These are phyloP conservation scores for Conticribra weissflogii DNA, from an alignment of 108 stramenopile species.

Conservation along the genomic window DNA sequence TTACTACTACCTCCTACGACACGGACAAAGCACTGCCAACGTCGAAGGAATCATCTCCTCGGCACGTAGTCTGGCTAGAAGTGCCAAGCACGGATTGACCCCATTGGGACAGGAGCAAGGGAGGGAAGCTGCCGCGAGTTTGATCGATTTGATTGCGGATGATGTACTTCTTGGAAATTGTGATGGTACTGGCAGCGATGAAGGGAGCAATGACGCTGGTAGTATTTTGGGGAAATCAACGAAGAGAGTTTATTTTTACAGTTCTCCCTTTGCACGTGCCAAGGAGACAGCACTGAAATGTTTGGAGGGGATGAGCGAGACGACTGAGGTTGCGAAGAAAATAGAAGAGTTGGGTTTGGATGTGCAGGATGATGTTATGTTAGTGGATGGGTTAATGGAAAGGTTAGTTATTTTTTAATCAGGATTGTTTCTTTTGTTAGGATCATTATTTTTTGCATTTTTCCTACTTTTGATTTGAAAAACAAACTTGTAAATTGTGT, in stretches of 20 bases:
- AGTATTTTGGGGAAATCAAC: conserved; percentile 32
- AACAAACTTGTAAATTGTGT: not conserved
- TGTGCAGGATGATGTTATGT: conserved; percentile 46
- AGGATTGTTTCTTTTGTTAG: too few species aligned
- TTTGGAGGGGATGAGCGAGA: conserved; percentile 38
- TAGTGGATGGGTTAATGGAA: conserved; percentile 80
- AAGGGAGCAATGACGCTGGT: too few species aligned
- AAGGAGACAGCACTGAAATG: conserved; percentile 76
- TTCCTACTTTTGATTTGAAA: not conserved
- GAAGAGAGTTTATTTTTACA: conserved; percentile 61
- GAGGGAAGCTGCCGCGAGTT: conserved; percentile 49
- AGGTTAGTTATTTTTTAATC: conserved; percentile 22
- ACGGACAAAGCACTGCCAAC: conserved; percentile 82
- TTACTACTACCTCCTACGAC: conserved; percentile 75
- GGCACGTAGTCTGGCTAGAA: conserved; percentile 69
- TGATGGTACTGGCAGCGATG: too few species aligned
- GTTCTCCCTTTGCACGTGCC: conserved; percentile 85
- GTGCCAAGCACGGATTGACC: conserved; percentile 73
- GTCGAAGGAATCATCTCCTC: conserved; percentile 83
- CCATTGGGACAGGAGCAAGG: conserved; percentile 75
- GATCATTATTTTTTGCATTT: too few species aligned
- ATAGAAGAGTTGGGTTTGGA: conserved; percentile 51
- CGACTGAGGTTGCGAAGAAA: conserved; percentile 38
- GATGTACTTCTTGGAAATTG: conserved; percentile 23
- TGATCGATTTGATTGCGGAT: conserved; percentile 53